phyloP scores from a whole-genome alignment of 75 land plant genomes.

The Gnetum montanum region DNA sequence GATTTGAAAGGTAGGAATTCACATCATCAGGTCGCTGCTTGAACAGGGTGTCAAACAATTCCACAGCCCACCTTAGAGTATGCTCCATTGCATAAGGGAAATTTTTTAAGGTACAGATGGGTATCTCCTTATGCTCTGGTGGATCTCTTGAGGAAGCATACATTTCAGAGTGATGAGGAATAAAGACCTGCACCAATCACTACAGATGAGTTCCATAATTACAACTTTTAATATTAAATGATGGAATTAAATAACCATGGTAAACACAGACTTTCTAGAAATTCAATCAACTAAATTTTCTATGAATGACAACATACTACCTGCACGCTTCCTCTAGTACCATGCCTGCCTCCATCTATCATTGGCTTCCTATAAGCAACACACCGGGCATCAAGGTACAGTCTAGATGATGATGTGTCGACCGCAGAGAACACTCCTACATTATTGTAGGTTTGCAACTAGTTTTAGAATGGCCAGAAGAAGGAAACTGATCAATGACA shows the following conservation, averaged over 20 bases:
- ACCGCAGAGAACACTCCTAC: conserved; percentile 51
- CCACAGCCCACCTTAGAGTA: conserved; percentile 48
- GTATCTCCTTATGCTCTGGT: conserved; percentile 44
- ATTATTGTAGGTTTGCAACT: conserved; percentile 1
- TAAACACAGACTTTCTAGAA: too few species aligned
- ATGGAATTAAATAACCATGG: too few species aligned
- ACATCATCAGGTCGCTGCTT: conserved; percentile 42
- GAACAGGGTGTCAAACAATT: conserved; percentile 42
- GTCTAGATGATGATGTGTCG: conserved; percentile 37
- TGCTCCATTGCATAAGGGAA: conserved; percentile 44
- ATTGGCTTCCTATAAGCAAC: conserved; percentile 36
- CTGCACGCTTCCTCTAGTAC: conserved; percentile 52
- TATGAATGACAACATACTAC: too few species aligned
- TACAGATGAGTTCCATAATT: too few species aligned
- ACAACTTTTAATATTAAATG: too few species aligned
- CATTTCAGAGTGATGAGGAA: conserved; percentile 51
- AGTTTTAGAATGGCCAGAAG: too few species aligned
- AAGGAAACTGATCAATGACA: too few species aligned
- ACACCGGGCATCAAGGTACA: conserved; percentile 43
- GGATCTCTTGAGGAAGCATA: conserved; percentile 50
- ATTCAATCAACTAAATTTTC: too few species aligned
- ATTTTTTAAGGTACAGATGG: conserved; percentile 47
- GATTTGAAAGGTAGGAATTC: conserved; percentile 40
- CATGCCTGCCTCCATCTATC: conserved; percentile 61
- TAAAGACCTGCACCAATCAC: conserved; percentile 43